Conservation (phyloP, 1,284 basidiomycete species). For the Mycosarcoma mackinlayi region DNA sequence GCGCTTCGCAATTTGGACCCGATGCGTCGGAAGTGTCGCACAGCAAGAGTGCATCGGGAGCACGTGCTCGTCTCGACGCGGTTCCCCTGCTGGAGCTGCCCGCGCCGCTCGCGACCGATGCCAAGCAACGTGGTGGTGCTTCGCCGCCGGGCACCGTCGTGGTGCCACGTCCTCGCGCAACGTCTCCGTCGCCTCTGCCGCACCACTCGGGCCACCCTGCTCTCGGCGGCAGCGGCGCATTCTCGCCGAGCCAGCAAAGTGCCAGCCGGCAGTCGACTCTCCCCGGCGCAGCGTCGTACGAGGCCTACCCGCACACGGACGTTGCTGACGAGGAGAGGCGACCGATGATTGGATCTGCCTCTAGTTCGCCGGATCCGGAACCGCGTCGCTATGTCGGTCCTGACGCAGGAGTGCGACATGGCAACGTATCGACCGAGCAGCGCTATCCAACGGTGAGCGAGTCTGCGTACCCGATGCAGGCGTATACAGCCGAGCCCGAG, state of each 20-base stretch:
- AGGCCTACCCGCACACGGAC: constrained; percentile 44
- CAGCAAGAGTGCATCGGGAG: constrained; percentile 52
- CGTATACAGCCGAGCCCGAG: constrained; percentile 56
- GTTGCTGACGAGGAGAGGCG: constrained; percentile 55
- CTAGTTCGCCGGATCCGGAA: constrained; percentile 54
- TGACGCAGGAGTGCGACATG: constrained; percentile 49
- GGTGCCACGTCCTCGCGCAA: constrained; percentile 48
- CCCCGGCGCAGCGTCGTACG: constrained; percentile 29
- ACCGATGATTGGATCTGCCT: constrained; percentile 55
- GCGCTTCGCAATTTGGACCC: constrained; percentile 26
- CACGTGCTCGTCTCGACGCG: constrained; percentile 58
- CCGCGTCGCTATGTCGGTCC: constrained; percentile 18
- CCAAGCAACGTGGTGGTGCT: constrained; percentile 40
- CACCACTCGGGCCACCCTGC: constrained; percentile 38
- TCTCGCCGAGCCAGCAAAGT: constrained; percentile 15
- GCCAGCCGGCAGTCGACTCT: constrained; percentile 17
- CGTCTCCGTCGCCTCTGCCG: constrained; percentile 42
- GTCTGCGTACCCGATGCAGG: constrained; percentile 49
- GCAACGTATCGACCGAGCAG: constrained; percentile 57
- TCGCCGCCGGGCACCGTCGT: constrained; percentile 45
- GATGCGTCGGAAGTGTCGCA: constrained; percentile 52
- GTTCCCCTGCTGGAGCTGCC: constrained; percentile 67
- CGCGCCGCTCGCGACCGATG: constrained; percentile 64
- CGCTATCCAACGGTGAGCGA: constrained; percentile 56
- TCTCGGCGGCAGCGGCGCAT: constrained; percentile 23